Evolutionary conservation across 306 rosid species (phyloP).

Genomic region (Trifolium subterraneum): DNA sequence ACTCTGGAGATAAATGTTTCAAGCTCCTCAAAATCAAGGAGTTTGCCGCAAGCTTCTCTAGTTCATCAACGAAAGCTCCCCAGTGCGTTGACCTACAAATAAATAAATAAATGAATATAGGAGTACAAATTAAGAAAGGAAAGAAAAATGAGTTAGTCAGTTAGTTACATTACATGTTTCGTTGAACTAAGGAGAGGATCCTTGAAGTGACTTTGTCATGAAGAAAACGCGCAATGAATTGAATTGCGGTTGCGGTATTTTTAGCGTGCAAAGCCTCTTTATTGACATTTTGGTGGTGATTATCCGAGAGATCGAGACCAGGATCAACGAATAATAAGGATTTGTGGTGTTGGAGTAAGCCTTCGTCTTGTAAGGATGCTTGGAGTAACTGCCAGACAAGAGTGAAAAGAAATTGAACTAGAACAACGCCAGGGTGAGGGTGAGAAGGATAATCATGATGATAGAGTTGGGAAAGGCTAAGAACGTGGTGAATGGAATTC

Average conservation of each 20-base stretch:
- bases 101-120: neutral
- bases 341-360: constrained; percentile 56
- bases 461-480: constrained; percentile 56
- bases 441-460: neutral
- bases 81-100: constrained; percentile 77
- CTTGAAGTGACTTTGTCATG: constrained; percentile 63
- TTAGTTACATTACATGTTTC: constrained; percentile 62
- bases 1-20: constrained; percentile 62
- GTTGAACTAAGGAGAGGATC: constrained; percentile 71
- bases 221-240: constrained; percentile 71
- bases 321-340: constrained; percentile 42
- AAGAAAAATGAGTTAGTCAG: constrained; percentile 20
- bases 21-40: constrained; percentile 71
- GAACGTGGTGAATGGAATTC: constrained; percentile 62
- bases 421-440: constrained; percentile 65
- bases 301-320: constrained; percentile 52
- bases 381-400: constrained; percentile 73
- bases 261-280: constrained; percentile 47
- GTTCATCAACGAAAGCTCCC: constrained; percentile 59
- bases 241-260: constrained; percentile 69
- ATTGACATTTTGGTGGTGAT: constrained; percentile 41
- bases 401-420: constrained; percentile 75
- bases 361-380: constrained; percentile 83
- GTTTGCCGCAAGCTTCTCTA: constrained; percentile 62
- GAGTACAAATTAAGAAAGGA: neutral